Base-by-base conservation (phyloP, 805 yeast genomes). In the Komagataella populi region DNA sequence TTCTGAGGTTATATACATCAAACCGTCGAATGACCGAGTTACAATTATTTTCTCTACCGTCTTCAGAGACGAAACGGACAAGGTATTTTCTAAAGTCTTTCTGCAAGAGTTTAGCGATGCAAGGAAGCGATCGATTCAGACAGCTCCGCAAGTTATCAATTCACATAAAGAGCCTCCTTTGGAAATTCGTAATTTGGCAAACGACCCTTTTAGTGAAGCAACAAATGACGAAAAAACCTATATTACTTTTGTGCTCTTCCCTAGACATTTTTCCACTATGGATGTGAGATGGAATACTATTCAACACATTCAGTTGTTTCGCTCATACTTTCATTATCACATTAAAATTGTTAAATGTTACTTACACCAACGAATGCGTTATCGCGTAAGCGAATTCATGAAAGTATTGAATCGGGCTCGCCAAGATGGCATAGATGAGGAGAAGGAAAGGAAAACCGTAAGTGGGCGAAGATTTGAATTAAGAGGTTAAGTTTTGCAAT, bases 301-400 rank as follows among this genome's bases (percentile, higher is more conserved):
- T 56, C 83, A 95, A 44, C 97, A 90, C 66, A 85, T 93, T 62
- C 89, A 88, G 63, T 73, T 87, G 53, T 93, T 93, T 71, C 78
- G 99, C 69, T 95, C 90, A 63, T 93, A 91, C 70, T 93, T 93
- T 84, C 99, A 93, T 68, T 93, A 91, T 69, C 99, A 93, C 65
- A 93, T 93, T 72, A 93, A 93, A 71, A 91, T 97, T 68, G 89
- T 96, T 55, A 93, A 93, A 74, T 98, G 99, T 43, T 93, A 87
- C 70, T 82, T 93, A 83, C 99, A 93, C 69, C 88, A 96, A 50
- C 83, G 99, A 74, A 93, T 93, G 99, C 81, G 99, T 68, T 87
- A 75, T 69, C 80, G 99, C 62, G 98, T 93, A 22, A 83, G 85
- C 59, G 93, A 95, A 61, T 93, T 90, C 72, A 78, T 90, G 64